Evolutionary conservation across 805 yeast genomes (phyloP), one percentile per base, ranked within the genome.

Genomic region (Schwanniomyces yamadae): DNA sequence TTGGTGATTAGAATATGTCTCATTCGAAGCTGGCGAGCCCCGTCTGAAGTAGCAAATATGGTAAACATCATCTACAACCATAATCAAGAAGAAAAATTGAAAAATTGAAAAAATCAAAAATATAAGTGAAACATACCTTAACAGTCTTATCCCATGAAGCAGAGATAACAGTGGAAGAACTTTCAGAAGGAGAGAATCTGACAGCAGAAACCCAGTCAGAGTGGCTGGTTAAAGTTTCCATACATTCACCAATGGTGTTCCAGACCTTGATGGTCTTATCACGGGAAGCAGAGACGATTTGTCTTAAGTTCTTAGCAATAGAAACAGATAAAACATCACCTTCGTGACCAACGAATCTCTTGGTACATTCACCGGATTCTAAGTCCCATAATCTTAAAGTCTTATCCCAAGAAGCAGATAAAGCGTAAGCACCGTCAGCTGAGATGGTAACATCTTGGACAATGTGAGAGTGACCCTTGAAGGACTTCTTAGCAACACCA

Each of bases 31-130:
- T 50, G 71, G 70, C 62, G 56, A 52, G 66, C 69, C 71, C 61
- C 83, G 88, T 91, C 99, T 78, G 97, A 91, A 91, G 99, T 91
- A 91, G 99, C 99, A 91, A 91, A 93, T 93, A 91, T 83, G 64
- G 58, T 54, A 46, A 55, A 69, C 95, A 87, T 86, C 95, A 86
- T 77, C 58, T 77, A 66, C 59, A 55, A 43, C 40, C 52, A 49
- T 37, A 26, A 34, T 35, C 32, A 31, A 34, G 21, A 37, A 40
- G 31, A 37, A 38, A 18, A 15, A 27, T n/a, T 27, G 11, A 20
- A 20, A 25, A 26, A 24, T 16, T 11, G 19, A 31, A 21, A 17
- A 26, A 23, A 22, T 21, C 15, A 27, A 27, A 30, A 33, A 30
- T 27, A 27, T 32, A 28, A 40, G 25, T n/a, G 30, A 34, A 40